Evolutionary conservation across 805 yeast species (phyloP).

Genomic region (Tetrapisispora iriomotensis): DNA sequence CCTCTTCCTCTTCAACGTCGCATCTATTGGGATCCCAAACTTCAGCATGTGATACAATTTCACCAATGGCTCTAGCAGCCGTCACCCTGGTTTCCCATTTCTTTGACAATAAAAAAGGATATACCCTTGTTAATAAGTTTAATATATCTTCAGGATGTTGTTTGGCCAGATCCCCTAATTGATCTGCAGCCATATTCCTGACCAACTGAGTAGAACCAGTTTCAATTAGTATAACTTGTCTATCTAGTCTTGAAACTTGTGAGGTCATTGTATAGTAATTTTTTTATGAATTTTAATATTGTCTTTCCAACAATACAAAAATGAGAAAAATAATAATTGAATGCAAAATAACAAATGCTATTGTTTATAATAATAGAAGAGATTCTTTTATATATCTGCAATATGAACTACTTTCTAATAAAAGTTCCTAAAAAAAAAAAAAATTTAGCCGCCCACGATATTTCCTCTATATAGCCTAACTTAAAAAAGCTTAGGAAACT

Average conservation of each 20-base stretch:
- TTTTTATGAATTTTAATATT: too few relatives aligned
- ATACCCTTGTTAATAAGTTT: slow-evolving; percentile 74
- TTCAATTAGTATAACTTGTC: slow-evolving; percentile 50
- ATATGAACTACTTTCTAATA: too few relatives aligned
- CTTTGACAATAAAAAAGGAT: slow-evolving; percentile 71
- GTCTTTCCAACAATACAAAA: too few relatives aligned
- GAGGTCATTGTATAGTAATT: slow-evolving; percentile 29
- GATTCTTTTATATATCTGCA: too few relatives aligned
- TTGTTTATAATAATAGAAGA: too few relatives aligned
- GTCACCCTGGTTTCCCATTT: slow-evolving; percentile 97
- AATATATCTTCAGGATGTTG: slow-evolving; percentile 90
- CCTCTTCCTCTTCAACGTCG: slow-evolving; percentile 13
- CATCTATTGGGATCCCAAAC: slow-evolving; percentile 74
- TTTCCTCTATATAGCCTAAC: too few relatives aligned
- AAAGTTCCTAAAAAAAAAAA: too few relatives aligned
- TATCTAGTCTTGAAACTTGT: slow-evolving; percentile 35
- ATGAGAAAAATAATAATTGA: too few relatives aligned
- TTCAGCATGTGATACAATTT: slow-evolving; percentile 69
- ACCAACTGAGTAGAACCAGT: slow-evolving; percentile 93
- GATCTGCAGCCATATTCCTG: slow-evolving; percentile 94
- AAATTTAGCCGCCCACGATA: too few relatives aligned
- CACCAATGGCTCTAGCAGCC: slow-evolving; percentile 92
- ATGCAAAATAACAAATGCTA: too few relatives aligned
- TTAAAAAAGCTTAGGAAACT: too few relatives aligned
- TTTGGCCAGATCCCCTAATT: slow-evolving; percentile 84